phyloP scores from a whole-genome alignment of 768 basidiomycete species.

The Mycena pura region DNA sequence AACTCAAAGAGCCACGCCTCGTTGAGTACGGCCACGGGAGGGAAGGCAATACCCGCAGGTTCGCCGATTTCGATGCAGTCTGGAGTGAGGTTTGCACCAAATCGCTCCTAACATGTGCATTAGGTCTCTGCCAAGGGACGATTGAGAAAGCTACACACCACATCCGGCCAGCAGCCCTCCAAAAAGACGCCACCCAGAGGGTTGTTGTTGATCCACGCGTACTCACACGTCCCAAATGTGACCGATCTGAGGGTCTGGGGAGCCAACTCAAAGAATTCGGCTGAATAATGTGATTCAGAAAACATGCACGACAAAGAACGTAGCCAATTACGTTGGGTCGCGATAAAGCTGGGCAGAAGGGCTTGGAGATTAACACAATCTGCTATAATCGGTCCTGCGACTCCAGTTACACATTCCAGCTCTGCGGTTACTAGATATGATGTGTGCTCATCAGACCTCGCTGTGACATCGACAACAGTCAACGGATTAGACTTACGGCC shows the following conservation, averaged over 20 bases:
- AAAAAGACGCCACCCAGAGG: slow-evolving; percentile 1
- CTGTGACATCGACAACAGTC: background rate
- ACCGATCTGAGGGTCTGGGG: slow-evolving; percentile 12
- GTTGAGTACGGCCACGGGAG: background rate
- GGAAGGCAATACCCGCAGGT: too few species aligned
- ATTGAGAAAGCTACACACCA: background rate
- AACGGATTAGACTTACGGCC: background rate
- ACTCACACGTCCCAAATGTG: slow-evolving; percentile 18
- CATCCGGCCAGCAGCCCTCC: background rate
- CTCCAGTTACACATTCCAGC: background rate
- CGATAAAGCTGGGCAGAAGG: background rate
- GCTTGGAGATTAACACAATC: background rate
- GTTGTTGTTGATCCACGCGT: slow-evolving; percentile 16
- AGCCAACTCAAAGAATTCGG: background rate
- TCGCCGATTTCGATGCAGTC: background rate
- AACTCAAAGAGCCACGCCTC: slow-evolving; percentile 9
- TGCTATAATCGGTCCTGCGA: background rate
- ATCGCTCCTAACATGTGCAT: background rate
- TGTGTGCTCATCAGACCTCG: background rate
- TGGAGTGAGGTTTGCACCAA: background rate
- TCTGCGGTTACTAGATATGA: background rate
- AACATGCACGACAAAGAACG: background rate
- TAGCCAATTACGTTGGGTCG: background rate
- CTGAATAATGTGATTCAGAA: background rate
- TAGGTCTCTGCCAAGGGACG: background rate